A percentile compares a stretch with the other conserved stretches of the same genome.
These are phyloP conservation scores for Silene coronaria DNA, from an alignment of 179 eudicot genomes.

Conservation along the genomic window DNA sequence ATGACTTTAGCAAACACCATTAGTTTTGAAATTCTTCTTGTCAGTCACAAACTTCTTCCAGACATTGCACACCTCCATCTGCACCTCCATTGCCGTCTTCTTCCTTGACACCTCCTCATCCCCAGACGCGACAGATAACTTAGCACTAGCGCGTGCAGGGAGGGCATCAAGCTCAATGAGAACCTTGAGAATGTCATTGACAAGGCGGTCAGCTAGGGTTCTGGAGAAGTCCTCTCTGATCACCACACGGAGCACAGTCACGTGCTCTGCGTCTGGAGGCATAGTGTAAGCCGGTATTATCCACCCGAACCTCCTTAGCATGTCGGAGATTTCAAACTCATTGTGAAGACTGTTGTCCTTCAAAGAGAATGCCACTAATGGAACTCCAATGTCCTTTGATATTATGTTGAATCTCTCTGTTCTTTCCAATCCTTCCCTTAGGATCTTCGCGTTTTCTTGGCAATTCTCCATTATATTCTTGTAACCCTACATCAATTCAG, in stretches of 20 bases:
- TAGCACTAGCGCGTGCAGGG: conserved; percentile 29
- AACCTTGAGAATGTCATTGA: conserved; percentile 18
- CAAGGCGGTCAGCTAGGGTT: conserved; percentile 23
- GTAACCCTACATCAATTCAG: conserved; percentile 4
- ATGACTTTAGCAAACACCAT: conserved; percentile 28
- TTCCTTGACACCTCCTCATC: conserved; percentile 8
- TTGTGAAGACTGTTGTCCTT: conserved; percentile 17
- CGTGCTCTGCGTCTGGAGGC: conserved; percentile 21
- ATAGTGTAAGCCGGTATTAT: conserved; percentile 22
- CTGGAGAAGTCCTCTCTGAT: conserved; percentile 24
- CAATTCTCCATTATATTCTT: conserved; percentile 24
- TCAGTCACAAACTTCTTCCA: conserved; percentile 38
- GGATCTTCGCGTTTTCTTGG: conserved; percentile 15
- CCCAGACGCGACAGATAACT: conserved; percentile 3
- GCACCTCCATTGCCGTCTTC: conserved; percentile 33
- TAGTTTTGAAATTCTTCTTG: conserved; percentile 28
- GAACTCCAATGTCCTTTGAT: conserved; percentile 22
- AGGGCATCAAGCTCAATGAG: conserved; percentile 19
- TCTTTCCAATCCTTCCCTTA: conserved; percentile 10
- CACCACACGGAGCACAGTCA: conserved; percentile 21
- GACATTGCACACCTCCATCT: conserved; percentile 32
- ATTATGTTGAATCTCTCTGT: conserved; percentile 18
- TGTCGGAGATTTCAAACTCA: conserved; percentile 23
- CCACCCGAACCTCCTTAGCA: conserved; percentile 22
- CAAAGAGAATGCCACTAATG: conserved; percentile 21